These are phyloP conservation scores for Pelargonium australe DNA, from an alignment of 441 rosid genomes.

Conservation along the genomic window DNA sequence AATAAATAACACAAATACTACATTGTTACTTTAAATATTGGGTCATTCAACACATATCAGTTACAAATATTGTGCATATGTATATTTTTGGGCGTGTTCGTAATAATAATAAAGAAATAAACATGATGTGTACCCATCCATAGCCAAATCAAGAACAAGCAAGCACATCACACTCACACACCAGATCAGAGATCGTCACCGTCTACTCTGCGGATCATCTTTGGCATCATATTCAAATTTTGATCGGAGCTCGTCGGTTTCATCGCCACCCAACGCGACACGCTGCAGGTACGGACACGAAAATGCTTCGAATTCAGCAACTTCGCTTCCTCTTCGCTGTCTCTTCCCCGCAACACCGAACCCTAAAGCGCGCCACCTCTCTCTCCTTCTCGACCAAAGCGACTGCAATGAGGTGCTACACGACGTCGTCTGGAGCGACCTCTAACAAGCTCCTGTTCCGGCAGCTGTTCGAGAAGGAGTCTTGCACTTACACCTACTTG, in stretches of 20 bases:
- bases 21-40: no score
- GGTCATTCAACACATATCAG: no score
- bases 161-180: not conserved
- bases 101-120: no score
- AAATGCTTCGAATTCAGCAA: constrained; percentile 7
- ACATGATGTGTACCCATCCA: not conserved
- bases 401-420: constrained; percentile 10
- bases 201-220: not conserved
- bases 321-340: constrained; percentile 4
- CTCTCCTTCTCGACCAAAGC: constrained; percentile 1
- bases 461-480: constrained; percentile 85
- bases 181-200: not conserved
- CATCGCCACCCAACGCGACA: not conserved
- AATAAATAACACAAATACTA: no score
- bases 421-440: constrained; percentile 23
- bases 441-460: constrained; percentile 61
- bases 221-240: not conserved
- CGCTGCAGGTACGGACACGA: not conserved
- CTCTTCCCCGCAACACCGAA: not conserved
- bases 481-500: constrained; percentile 77
- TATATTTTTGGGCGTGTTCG: no score
- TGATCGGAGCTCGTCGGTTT: not conserved
- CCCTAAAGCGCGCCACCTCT: constrained; percentile 2
- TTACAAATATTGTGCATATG: no score
- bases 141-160: not conserved